Base-by-base conservation (phyloP, 768 basidiomycete genomes). In the Rhizopogon rudus region DNA sequence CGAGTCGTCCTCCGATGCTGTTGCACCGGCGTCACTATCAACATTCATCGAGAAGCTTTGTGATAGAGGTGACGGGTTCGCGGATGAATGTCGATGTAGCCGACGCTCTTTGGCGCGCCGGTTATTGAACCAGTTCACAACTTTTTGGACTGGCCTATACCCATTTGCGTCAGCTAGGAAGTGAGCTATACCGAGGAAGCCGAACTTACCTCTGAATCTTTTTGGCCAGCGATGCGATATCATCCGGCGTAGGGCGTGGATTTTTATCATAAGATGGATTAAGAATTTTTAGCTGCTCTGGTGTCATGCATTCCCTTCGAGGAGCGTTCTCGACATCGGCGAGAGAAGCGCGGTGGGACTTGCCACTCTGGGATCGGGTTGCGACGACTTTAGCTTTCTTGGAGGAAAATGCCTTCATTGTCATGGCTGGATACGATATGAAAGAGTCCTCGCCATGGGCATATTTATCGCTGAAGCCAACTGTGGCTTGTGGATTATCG, bases 111-210 rank as follows among this genome's bases (percentile, higher is more conserved):
- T 37, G 14, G 35, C 33, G 3, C 48, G 51, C 25, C 31, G 51
- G 44, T 52, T 52, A 50, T 52, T 52, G n/a, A 33, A 52, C 51
- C 44, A 52, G 31, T 50, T 52, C 7, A 4, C 6, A 16, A 49
- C 28, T 50, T 50, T 42, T 8, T 9, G 4, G 14, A 6, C 35
- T 22, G 48, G 33, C 5, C 48, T 49, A 25, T 49, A 37, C 5
- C 9, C 20, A 37, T 25, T 25, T 48, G 13, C 31, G 25, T 48
- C 22, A 25, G 33, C 20, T 22, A 14, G 14, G 14, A 8, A 22
- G 5, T 20, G 14, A 5, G 14, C 5, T 37, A 10, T 37, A 22
- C 39, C 14, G 35, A 37, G 14, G 35, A 16, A 49, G 14, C 14
- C 8, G 41, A 20, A 17, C 51, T 42, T 10, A 52, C 51, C 16